Evolutionary conservation across 1,284 basidiomycete genomes (phyloP).

Genomic region (Pterula multifida): DNA sequence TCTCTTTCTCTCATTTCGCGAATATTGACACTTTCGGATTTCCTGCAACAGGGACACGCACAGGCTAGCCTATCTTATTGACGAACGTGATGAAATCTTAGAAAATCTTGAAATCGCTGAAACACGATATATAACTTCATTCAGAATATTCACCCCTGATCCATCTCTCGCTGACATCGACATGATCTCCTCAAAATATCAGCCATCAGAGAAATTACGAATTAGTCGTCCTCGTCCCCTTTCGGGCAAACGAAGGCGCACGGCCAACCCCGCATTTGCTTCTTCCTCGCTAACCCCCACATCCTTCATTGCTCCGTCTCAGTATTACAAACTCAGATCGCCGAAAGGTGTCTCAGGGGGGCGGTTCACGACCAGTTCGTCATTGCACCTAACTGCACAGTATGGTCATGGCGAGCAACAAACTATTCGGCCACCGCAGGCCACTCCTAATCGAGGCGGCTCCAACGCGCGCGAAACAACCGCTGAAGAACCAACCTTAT

Average conservation of each 20-base stretch:
- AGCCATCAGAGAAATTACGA: constrained; percentile 23
- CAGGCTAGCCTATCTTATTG: constrained; percentile 50
- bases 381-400: neutral
- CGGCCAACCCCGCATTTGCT: constrained; percentile 41
- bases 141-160: constrained; percentile 37
- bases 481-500: constrained; percentile 20
- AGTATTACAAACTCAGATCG: constrained; percentile 59
- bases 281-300: constrained; percentile 60
- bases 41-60: constrained; percentile 47
- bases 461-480: neutral
- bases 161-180: constrained; percentile 33
- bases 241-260: constrained; percentile 7
- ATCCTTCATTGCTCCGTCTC: constrained; percentile 67
- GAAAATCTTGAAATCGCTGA: constrained; percentile 71
- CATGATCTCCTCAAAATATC: constrained; percentile 13
- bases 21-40: too few species aligned
- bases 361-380: constrained; percentile 20
- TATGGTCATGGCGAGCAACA: neutral
- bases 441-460: neutral
- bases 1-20: constrained; percentile 3
- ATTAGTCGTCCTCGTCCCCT: constrained; percentile 61
- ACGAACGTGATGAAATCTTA: constrained; percentile 60
- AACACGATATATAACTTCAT: constrained; percentile 62
- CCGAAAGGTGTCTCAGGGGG: constrained; percentile 52
- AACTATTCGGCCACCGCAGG: neutral